These are phyloP conservation scores for Aspergillus homomorphus DNA, from an alignment of 495 filamentous ascomycete genomes.

Conservation along the genomic window DNA sequence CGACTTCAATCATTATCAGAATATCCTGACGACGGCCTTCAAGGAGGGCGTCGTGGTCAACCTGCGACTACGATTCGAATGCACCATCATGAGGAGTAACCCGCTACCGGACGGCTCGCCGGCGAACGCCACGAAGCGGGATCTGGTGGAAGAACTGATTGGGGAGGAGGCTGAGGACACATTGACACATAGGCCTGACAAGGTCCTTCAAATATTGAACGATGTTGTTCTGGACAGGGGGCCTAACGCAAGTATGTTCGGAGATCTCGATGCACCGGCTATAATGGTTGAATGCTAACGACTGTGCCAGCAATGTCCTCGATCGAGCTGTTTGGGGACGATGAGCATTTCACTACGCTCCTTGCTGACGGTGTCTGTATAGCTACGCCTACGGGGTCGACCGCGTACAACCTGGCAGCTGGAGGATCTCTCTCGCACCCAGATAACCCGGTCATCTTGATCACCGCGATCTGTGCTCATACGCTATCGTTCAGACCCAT, in stretches of 20 bases:
- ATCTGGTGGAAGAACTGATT: conserved; percentile 87
- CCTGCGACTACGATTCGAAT: conserved; percentile 85
- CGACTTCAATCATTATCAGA: conserved; percentile 71
- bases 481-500: conserved; percentile 94
- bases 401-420: conserved; percentile 95
- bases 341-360: conserved; percentile 87
- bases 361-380: conserved; percentile 88
- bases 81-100: conserved; percentile 86
- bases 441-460: conserved; percentile 93
- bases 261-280: not conserved
- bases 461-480: conserved; percentile 94
- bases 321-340: conserved; percentile 90
- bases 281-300: conserved; percentile 21
- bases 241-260: conserved; percentile 74
- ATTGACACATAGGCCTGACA: conserved; percentile 75
- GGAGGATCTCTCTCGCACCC: conserved; percentile 94
- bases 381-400: conserved; percentile 88
- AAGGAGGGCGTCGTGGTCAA: conserved; percentile 84
- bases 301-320: conserved; percentile 67
- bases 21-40: conserved; percentile 70
- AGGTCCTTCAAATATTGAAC: conserved; percentile 85
- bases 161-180: conserved; percentile 78
- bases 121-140: conserved; percentile 38
- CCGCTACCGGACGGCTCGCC: conserved; percentile 27
- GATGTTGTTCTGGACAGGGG: conserved; percentile 89